Percentiles rank a stretch among this genome's conserved stretches.
Evolutionary conservation across 2,329 filamentous ascomycete genomes (phyloP).

Genomic region (Colletotrichum noveboracense): DNA sequence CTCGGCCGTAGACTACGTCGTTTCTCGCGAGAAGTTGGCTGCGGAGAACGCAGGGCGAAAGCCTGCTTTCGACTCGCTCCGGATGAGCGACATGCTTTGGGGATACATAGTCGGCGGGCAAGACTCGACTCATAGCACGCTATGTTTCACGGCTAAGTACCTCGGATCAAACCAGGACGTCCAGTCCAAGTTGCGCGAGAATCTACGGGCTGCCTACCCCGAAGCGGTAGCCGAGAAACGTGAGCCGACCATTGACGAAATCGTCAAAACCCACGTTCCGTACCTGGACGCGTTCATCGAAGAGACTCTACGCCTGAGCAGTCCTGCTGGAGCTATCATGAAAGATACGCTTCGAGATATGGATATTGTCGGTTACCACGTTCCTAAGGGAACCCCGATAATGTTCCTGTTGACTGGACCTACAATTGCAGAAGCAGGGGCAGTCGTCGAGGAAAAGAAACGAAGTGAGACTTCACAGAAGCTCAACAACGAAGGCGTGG

Average conservation of each 20-base stretch:
- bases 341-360: neutral
- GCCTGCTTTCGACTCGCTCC: neutral
- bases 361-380: neutral
- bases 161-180: slow-evolving; percentile 25
- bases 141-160: slow-evolving; percentile 31
- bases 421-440: neutral
- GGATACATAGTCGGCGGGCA: slow-evolving; percentile 30
- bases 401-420: neutral
- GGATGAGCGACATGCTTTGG: neutral
- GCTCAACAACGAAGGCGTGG: neutral
- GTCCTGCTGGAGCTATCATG: slow-evolving; percentile 2
- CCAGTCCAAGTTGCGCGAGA: neutral
- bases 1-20: neutral
- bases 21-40: neutral
- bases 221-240: neutral
- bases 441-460: neutral
- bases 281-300: slow-evolving; percentile 26
- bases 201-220: neutral
- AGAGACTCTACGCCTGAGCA: slow-evolving; percentile 30
- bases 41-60: neutral
- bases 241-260: neutral
- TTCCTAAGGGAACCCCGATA: neutral
- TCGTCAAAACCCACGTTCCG: neutral
- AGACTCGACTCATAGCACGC: slow-evolving; percentile 26
- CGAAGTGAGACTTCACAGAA: neutral